Base-by-base conservation (phyloP, 163 green algal species). In the Scenedesmus sp. region DNA sequence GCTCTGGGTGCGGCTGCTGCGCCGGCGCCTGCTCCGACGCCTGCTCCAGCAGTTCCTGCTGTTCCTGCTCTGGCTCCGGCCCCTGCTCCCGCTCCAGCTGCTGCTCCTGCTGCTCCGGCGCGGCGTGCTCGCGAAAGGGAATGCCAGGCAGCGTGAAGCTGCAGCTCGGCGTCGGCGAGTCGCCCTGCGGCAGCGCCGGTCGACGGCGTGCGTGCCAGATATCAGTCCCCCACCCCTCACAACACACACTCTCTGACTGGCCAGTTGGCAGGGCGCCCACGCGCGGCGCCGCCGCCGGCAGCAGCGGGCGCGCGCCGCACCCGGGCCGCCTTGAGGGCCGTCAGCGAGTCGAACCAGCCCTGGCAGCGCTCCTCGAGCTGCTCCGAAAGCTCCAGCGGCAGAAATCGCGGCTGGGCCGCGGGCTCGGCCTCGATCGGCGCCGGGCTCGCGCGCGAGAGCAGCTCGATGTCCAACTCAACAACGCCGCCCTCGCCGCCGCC, bases 151-250 rank as follows among this genome's bases (percentile, higher is more conserved):
- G 47, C 33, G 11, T 26, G 2, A 81, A 66, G 22, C 4, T 60
- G 34, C 73, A 81, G 60, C 73, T 81, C 13, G 73, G 73, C 6
- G 74, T 81, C 15, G 74, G 74, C 7, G 74, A 81, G 15, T 81
- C 74, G n/a, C 74, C 74, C 74, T 81, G 74, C 47, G 36, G 50
- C 18, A 26, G 50, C 18, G 10, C 10, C 18, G 5, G 50, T 24
- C 50, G 50, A n/a, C n/a, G n/a, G n/a, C n/a, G n/a, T n/a, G n/a
- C n/a, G n/a, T n/a, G n/a, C n/a, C n/a, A n/a, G n/a, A n/a, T n/a
- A n/a, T n/a, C n/a, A n/a, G n/a, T n/a, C n/a, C n/a, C n/a, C n/a
- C n/a, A n/a, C n/a, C n/a, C n/a, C n/a, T n/a, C n/a, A n/a, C n/a
- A n/a, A n/a, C n/a, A n/a, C n/a, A n/a, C n/a, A n/a, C n/a, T n/a